Percentiles rank a stretch among this genome's conserved stretches.
phyloP scores from a whole-genome alignment of 78 protist species.

The Dictyostelium discoideum region dicty_2.7 NC_007089.4:2302001-2302500 shows the following conservation, averaged over 20 bases:
- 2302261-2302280: too few species aligned
- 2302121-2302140: too few species aligned
- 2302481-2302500: slow-evolving; percentile 45
- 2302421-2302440: slow-evolving; percentile 15
- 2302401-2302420: not conserved
- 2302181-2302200: too few species aligned
- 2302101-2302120: not conserved
- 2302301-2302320: not conserved
- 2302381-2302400: slow-evolving; percentile 12
- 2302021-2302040: too few species aligned
- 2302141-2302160: too few species aligned
- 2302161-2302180: too few species aligned
- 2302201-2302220: too few species aligned
- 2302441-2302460: slow-evolving; percentile 45
- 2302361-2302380: slow-evolving; percentile 57
- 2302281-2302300: not conserved
- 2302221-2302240: too few species aligned
- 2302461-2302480: slow-evolving; percentile 52
- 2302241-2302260: too few species aligned
- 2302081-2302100: not conserved
- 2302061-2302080: too few species aligned
- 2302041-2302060: too few species aligned
- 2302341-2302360: slow-evolving; percentile 52
- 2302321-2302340: not conserved
- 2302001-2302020: too few species aligned